Evolutionary conservation across 2,329 filamentous ascomycete genomes (phyloP).

Genomic region (Kalmusia sp.): DNA sequence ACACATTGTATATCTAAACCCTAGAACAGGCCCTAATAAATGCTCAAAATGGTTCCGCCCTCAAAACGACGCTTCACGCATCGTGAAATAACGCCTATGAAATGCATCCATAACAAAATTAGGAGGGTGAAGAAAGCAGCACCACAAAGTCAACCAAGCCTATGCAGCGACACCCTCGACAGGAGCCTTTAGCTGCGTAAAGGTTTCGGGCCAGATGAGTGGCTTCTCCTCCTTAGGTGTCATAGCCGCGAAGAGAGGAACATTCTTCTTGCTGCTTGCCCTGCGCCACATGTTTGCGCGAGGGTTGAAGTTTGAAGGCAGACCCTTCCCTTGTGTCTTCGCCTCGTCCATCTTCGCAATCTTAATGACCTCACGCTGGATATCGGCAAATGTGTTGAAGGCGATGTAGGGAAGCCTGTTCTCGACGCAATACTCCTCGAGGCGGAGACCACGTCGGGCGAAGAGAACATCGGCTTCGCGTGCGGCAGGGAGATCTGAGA

Average conservation of each 20-base stretch:
- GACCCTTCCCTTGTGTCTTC: conserved; percentile 66
- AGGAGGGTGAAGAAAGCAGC: no score
- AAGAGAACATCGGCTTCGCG: conserved; percentile 73
- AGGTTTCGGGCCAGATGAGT: conserved; percentile 63
- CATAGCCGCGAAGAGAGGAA: conserved; percentile 58
- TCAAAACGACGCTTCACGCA: no score
- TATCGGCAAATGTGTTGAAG: conserved; percentile 72
- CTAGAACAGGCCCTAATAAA: no score
- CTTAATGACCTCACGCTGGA: conserved; percentile 65
- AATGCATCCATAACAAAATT: no score
- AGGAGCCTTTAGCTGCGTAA: conserved; percentile 28
- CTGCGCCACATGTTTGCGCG: conserved; percentile 73
- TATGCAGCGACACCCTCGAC: conserved; percentile 14
- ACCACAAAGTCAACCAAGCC: no score
- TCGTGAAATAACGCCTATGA: no score
- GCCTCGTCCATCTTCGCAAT: conserved; percentile 66
- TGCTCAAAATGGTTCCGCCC: no score
- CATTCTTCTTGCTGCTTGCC: conserved; percentile 64
- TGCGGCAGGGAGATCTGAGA: conserved; percentile 71
- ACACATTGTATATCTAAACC: no score
- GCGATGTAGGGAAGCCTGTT: conserved; percentile 66
- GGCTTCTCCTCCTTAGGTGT: conserved; percentile 68
- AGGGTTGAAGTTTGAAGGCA: conserved; percentile 69
- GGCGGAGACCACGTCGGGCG: conserved; percentile 67
- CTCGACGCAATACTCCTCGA: conserved; percentile 72